Evolutionary conservation across 2,329 filamentous ascomycete genomes (phyloP), one percentile per base, ranked within the genome.

Genomic region (Paraphoma chrysanthemicola): DNA sequence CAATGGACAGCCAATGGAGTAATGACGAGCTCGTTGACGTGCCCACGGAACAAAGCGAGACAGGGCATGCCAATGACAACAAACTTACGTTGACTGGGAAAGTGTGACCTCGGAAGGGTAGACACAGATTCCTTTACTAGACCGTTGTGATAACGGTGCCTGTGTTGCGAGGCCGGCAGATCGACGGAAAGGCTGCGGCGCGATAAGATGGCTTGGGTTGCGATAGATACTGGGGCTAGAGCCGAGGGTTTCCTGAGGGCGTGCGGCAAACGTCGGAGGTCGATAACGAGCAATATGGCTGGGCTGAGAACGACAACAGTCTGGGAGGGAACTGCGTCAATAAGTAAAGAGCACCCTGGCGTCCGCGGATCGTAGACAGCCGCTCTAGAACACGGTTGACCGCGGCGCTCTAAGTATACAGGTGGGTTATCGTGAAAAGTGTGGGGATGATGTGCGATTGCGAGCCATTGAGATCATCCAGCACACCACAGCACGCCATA

Each of bases 401-500:
- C 63, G 64, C 65, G 59, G 62, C 59, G 46, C 48, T 55, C 57
- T 59, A 66, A 54, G 54, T 62, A 60, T 63, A 61, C 60, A 59
- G 60, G 53, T 50, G 60, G 63, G 63, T 62, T 64, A 65, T 63
- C 56, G 62, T 61, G 59, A 59, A 54, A 49, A 52, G 66, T 62
- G 63, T 63, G 62, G 67, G 63, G 64, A 66, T 67, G 67, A 64
- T 63, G 66, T 60, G 64, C 59, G 57, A 71, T 73, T 55, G 70
- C 68, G 63, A 66, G 56, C 64, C 67, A 66, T 69, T 52, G 59
- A 58, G 60, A 62, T 65, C 64, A 65, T 69, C 58, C 50, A 74
- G 71, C 72, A 75, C 73, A 72, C 67, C 70, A 74, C 51, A 74
- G 71, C 72, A 75, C 73, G 73, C 69, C 72, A 74, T 74, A 63